Evolutionary conservation across 495 filamentous ascomycete genomes (phyloP).

Genomic region (Parachaetomium inaequale): DNA sequence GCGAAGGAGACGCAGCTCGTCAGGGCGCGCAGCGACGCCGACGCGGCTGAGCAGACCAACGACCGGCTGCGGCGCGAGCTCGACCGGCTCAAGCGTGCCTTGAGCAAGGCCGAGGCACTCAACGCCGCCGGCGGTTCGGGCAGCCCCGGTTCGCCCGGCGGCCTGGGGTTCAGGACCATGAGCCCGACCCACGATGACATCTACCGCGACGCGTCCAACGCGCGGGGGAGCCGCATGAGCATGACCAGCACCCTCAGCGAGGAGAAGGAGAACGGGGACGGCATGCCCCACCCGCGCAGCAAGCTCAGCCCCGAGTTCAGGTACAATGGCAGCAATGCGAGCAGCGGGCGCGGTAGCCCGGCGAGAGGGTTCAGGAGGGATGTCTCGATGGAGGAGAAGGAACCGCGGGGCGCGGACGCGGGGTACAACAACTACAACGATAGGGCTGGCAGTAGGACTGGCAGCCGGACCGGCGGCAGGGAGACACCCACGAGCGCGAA

Average conservation of each 20-base stretch:
- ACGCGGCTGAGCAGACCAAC: constrained; percentile 78
- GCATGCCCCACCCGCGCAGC: constrained; percentile 40
- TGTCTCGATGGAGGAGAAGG: constrained; percentile 24
- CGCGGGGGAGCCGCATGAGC: constrained; percentile 54
- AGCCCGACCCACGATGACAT: constrained; percentile 52
- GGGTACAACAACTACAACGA: constrained; percentile 29
- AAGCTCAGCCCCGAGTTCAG: constrained; percentile 54
- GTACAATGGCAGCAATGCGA: constrained; percentile 46
- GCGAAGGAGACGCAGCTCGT: constrained; percentile 98
- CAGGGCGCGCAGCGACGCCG: constrained; percentile 81
- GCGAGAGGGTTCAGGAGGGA: constrained; percentile 41
- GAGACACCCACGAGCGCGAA: constrained; percentile 29
- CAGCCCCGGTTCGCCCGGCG: constrained; percentile 39
- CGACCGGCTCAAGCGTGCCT: constrained; percentile 82
- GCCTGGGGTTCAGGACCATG: constrained; percentile 32
- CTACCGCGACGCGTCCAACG: constrained; percentile 49
- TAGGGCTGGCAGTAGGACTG: constrained; percentile 36
- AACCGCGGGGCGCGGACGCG: constrained; percentile 20
- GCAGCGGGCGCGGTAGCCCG: constrained; percentile 57
- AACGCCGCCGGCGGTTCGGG: constrained; percentile 36
- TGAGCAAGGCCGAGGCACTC: constrained; percentile 50
- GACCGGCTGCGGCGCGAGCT: constrained; percentile 83
- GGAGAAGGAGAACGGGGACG: constrained; percentile 72
- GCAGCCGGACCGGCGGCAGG: constrained; percentile 47
- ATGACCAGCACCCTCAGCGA: constrained; percentile 72